These are phyloP conservation scores for Rhodotorula babjevae DNA, from an alignment of 768 basidiomycete species.

Conservation along the genomic window DNA sequence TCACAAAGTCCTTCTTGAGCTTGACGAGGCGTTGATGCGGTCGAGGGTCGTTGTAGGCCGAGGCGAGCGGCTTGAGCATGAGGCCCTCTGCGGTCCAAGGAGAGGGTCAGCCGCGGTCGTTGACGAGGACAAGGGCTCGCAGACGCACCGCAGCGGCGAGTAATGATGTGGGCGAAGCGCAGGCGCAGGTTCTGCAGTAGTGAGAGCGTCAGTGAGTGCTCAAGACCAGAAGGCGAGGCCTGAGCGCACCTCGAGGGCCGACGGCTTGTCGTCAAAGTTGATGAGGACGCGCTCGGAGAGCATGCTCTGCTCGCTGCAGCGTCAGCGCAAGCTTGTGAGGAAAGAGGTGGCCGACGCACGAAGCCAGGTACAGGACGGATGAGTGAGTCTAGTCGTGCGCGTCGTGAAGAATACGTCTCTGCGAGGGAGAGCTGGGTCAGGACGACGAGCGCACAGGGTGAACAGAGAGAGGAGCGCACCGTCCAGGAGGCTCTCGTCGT, in stretches of 20 bases:
- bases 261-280: slow-evolving; percentile 45
- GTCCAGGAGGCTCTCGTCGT: slow-evolving; percentile 58
- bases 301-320: slow-evolving; percentile 45
- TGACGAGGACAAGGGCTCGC: too few species aligned
- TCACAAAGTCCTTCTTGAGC: slow-evolving; percentile 70
- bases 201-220: background rate
- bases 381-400: slow-evolving; percentile 59
- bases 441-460: background rate
- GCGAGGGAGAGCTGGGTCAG: background rate
- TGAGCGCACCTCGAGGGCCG: slow-evolving; percentile 3
- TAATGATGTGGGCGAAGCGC: slow-evolving; percentile 56
- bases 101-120: background rate
- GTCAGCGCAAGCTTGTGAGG: background rate
- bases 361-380: slow-evolving; percentile 58
- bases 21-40: slow-evolving; percentile 69
- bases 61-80: slow-evolving; percentile 48
- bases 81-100: slow-evolving; percentile 24
- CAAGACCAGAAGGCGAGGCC: background rate
- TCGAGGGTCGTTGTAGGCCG: slow-evolving; percentile 61
- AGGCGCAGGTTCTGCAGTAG: slow-evolving; percentile 1
- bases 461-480: slow-evolving; percentile 11
- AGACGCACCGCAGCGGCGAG: slow-evolving; percentile 50
- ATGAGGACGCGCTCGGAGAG: slow-evolving; percentile 60
- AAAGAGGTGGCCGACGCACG: slow-evolving; percentile 41
- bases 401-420: slow-evolving; percentile 58